phyloP scores from a whole-genome alignment of 306 rosid genomes.

The Fagus sylvatica region DNA sequence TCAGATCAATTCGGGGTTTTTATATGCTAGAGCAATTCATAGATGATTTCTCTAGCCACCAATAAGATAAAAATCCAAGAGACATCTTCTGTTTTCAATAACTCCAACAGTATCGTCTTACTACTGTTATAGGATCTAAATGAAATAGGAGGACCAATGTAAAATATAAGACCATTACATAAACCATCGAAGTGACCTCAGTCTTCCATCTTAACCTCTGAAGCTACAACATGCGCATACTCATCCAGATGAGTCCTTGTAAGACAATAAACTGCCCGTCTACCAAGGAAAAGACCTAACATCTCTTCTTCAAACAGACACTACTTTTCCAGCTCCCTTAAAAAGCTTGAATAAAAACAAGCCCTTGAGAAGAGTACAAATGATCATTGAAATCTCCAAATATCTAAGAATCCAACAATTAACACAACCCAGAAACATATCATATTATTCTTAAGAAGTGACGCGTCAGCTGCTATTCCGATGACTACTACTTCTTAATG shows the following conservation, averaged over 20 bases:
- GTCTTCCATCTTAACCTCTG: not conserved
- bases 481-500: conserved; percentile 3
- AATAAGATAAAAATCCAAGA: conserved; percentile 1
- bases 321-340: not conserved
- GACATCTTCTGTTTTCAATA: not conserved
- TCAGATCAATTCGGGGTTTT: not conserved
- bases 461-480: not conserved
- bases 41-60: not conserved
- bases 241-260: not conserved
- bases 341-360: conserved; percentile 2
- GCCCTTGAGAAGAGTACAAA: not conserved
- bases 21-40: conserved; percentile 10
- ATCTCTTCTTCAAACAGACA: not conserved
- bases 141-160: not conserved
- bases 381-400: not conserved
- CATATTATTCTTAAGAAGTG: conserved; percentile 1
- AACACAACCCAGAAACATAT: not conserved
- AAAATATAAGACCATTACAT: not conserved
- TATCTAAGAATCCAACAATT: conserved; percentile 1
- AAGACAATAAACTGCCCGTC: not conserved
- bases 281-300: conserved; percentile 2
- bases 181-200: not conserved
- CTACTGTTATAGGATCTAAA: not conserved
- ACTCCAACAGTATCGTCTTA: not conserved
- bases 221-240: not conserved